Evolutionary conservation across 768 basidiomycete genomes (phyloP).

Genomic region (Boletus pseudopeckii): DNA sequence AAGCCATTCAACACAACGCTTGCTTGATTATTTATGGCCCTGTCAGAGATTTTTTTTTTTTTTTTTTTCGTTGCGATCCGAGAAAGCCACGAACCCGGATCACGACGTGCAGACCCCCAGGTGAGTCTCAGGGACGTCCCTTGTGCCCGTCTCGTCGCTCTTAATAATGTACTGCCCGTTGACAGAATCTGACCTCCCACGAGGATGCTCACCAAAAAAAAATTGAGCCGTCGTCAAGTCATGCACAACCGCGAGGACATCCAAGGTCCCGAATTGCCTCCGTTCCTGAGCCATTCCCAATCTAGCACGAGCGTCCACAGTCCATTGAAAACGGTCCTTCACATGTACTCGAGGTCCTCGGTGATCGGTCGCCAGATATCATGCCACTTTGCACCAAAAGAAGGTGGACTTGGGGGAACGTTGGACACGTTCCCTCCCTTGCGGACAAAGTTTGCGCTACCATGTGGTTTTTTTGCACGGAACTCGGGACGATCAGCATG

Average conservation of each 20-base stretch:
- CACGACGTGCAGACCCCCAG: constrained; percentile 1
- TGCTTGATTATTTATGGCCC: too few relatives aligned
- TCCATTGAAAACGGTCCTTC: not conserved
- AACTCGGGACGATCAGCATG: constrained; percentile 6
- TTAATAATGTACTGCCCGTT: not conserved
- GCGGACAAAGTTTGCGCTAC: constrained; percentile 1
- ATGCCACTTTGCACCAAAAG: not conserved
- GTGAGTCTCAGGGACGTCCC: constrained; percentile 9
- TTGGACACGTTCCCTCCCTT: not conserved
- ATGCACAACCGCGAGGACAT: not conserved
- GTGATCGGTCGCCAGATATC: constrained; percentile 3
- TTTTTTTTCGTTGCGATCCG: not conserved
- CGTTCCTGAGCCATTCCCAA: constrained; percentile 5
- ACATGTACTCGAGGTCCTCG: not conserved
- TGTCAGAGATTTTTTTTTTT: not conserved
- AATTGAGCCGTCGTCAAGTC: not conserved
- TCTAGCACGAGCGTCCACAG: not conserved
- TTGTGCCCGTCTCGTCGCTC: too few relatives aligned
- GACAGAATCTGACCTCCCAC: constrained; percentile 12
- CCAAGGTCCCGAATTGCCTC: not conserved
- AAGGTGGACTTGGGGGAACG: not conserved
- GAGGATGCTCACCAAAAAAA: constrained; percentile 1
- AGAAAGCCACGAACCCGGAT: constrained; percentile 2
- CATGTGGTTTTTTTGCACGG: constrained; percentile 2
- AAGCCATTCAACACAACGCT: not conserved